Evolutionary conservation across 768 basidiomycete genomes (phyloP).

Genomic region (Russula olivacea): DNA sequence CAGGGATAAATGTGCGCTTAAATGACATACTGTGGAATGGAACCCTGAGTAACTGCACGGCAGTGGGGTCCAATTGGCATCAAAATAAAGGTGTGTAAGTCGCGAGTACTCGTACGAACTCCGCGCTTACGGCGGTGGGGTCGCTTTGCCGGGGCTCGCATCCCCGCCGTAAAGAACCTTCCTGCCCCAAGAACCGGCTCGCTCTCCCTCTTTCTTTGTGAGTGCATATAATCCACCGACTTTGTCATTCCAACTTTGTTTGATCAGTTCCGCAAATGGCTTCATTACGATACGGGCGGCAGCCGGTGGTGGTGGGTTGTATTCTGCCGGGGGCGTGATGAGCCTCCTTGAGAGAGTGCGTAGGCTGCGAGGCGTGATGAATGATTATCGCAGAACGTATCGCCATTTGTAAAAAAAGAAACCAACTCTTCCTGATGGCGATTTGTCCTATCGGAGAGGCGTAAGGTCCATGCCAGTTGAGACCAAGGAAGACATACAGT

Average conservation of each 20-base stretch:
- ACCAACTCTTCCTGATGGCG: conserved; percentile 53
- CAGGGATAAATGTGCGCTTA: conserved; percentile 2
- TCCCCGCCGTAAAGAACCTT: conserved; percentile 40
- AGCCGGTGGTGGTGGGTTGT: conserved; percentile 18
- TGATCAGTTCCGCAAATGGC: conserved; percentile 14
- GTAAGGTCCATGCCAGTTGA: background rate
- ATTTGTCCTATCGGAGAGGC: conserved; percentile 40
- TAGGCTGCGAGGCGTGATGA: conserved; percentile 2
- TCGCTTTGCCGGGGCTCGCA: background rate
- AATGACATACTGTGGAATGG: background rate
- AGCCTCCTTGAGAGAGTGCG: conserved; percentile 12
- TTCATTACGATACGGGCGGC: conserved; percentile 20
- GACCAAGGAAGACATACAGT: conserved; percentile 22
- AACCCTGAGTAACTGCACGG: background rate
- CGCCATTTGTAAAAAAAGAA: background rate
- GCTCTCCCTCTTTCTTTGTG: conserved; percentile 12
- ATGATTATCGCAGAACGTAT: background rate
- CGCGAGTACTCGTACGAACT: background rate
- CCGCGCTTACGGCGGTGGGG: conserved; percentile 16
- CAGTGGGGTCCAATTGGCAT: background rate
- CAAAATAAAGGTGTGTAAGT: background rate
- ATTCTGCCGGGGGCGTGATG: conserved; percentile 14
- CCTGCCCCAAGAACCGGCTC: conserved; percentile 39
- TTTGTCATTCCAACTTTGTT: conserved; percentile 24
- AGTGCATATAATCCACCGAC: conserved; percentile 14